Evolutionary conservation across 495 filamentous ascomycete species (phyloP).

Genomic region (Hypoxylon perforatum): DNA sequence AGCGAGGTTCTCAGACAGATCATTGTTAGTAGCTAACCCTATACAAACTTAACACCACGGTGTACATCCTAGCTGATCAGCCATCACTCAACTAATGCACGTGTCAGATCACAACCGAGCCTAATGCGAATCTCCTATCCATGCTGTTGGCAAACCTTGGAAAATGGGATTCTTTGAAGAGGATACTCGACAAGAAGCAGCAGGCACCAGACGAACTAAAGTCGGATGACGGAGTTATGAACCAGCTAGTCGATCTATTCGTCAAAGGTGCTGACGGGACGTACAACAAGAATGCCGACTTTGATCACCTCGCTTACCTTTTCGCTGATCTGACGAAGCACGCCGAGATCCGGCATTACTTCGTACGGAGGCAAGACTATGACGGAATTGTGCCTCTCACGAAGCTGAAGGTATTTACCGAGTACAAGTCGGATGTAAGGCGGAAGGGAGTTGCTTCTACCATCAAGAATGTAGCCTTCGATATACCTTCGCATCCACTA

Average conservation of each 20-base stretch:
- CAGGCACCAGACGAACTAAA: conserved; percentile 66
- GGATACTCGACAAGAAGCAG: conserved; percentile 72
- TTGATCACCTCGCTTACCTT: conserved; percentile 90
- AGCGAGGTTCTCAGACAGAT: conserved; percentile 76
- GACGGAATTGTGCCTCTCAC: conserved; percentile 83
- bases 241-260: conserved; percentile 94
- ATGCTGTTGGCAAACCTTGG: conserved; percentile 94
- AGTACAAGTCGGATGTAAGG: conserved; percentile 80
- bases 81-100: conserved; percentile 19
- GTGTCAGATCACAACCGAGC: conserved; percentile 61
- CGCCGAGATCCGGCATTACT: conserved; percentile 77
- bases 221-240: conserved; percentile 78
- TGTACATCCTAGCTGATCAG: background rate
- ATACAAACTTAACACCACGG: background rate
- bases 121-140: conserved; percentile 83
- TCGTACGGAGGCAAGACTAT: conserved; percentile 77
- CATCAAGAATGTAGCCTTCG: conserved; percentile 86
- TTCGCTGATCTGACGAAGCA: conserved; percentile 92
- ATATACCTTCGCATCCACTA: conserved; percentile 73
- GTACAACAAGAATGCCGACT: conserved; percentile 88
- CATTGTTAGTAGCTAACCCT: conserved; percentile 69
- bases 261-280: conserved; percentile 84
- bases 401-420: conserved; percentile 92
- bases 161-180: conserved; percentile 78
- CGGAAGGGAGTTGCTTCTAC: conserved; percentile 90